Base-by-base conservation (phyloP, 495 filamentous ascomycete species). In the Trypethelium eluteriae region DNA sequence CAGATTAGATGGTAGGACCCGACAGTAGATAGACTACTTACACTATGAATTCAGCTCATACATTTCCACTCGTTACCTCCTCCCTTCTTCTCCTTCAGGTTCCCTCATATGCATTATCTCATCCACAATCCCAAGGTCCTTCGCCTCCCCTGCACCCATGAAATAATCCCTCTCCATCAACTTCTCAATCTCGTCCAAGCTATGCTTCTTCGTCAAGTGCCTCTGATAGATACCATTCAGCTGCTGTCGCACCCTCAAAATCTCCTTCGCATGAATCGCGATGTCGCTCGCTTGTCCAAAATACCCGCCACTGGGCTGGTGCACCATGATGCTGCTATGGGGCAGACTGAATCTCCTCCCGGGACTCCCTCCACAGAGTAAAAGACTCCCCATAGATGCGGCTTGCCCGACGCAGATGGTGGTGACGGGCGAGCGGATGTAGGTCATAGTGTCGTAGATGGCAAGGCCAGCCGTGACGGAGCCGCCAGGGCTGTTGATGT, bases 361-460 rank as follows among this genome's bases (percentile, higher is more conserved):
- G n/a, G 88, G 80, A 57, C 89, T 81, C 12, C 94, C 94, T 49
- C 94, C 94, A 66, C 89, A 88, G 3, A 98, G 85, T 0, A 98
- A 82, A 32, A 97, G 81, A 2, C 88, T 91, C 62, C 93, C 94
- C 94, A 98, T 98, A 25, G 88, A 91, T 3, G 94, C 93, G 0
- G 94, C 94, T 75, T 95, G 92, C 4, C 94, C 94, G 34, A 98
- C 83, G 75, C 95, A 98, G 69, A 98, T 96, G 2, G 94, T 98
- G 50, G 87, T 89, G 3, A 98, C 91, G 10, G 94, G 91, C 3
- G 89, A 89, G 67, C 86, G 85, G 77, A 98, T 98, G 79, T 98
- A 98, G 67, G 88, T 87, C 93, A 98, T 98, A 62, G 95, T 98
- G 76, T 98, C 94, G 81, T 98, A 98, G 74, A 98, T 97, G 59